phyloP scores from a whole-genome alignment of 1,284 basidiomycete genomes.

The Anthracocystis panici-leucophaei region DNA sequence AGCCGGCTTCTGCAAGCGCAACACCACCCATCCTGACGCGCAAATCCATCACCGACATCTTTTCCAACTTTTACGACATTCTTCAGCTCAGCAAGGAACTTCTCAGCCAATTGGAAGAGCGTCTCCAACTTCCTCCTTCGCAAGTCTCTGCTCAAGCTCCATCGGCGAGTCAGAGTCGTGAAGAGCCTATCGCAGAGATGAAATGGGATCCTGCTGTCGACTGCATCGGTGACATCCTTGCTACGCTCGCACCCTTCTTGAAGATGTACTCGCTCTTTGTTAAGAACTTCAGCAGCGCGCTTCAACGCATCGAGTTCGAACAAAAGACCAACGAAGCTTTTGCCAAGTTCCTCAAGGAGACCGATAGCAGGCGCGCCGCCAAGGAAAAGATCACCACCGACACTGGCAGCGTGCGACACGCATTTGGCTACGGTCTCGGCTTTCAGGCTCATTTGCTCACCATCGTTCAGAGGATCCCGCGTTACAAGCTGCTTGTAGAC shows the following conservation, averaged over 20 bases:
- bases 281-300: slow-evolving; percentile 67
- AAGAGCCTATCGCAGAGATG: slow-evolving; percentile 1
- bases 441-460: slow-evolving; percentile 67
- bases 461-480: slow-evolving; percentile 68
- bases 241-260: slow-evolving; percentile 67
- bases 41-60: slow-evolving; percentile 79
- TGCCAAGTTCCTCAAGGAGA: slow-evolving; percentile 58
- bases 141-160: not conserved
- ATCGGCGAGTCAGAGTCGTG: slow-evolving; percentile 71
- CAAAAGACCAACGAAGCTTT: slow-evolving; percentile 62
- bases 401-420: slow-evolving; percentile 25
- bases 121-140: slow-evolving; percentile 71
- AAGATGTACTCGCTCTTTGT: slow-evolving; percentile 69
- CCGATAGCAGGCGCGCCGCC: slow-evolving; percentile 46
- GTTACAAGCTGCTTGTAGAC: slow-evolving; percentile 65
- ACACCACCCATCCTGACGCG: slow-evolving; percentile 78
- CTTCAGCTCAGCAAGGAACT: slow-evolving; percentile 88
- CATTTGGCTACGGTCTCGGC: slow-evolving; percentile 62
- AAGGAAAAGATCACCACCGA: slow-evolving; percentile 28
- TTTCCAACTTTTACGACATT: slow-evolving; percentile 91
- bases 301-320: slow-evolving; percentile 65
- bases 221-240: slow-evolving; percentile 64
- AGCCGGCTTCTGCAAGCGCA: slow-evolving; percentile 77
- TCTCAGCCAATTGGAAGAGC: slow-evolving; percentile 74
- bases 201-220: slow-evolving; percentile 60